Percentiles rank a stretch among this genome's conserved stretches.
These are phyloP conservation scores for Suhomyces wounanorum DNA, from an alignment of 1,139 yeast species.

Conservation along the genomic window DNA sequence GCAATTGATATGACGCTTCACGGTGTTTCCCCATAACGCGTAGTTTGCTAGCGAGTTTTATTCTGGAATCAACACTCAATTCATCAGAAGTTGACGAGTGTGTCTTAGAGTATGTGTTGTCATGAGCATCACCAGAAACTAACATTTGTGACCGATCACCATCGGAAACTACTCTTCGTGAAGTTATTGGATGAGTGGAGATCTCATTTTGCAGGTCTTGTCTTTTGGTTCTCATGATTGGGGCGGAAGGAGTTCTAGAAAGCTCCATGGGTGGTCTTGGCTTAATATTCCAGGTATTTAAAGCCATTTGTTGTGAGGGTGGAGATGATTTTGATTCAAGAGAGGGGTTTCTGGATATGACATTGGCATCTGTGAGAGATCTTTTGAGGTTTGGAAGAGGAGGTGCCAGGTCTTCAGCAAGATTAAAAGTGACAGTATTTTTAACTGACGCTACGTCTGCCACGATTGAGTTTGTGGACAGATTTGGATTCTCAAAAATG, in stretches of 20 bases:
- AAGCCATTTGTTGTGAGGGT: background rate
- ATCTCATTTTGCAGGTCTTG: constrained; percentile 1
- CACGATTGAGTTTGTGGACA: constrained; percentile 33
- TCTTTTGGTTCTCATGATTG: constrained; percentile 8
- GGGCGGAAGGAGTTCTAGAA: constrained; percentile 22
- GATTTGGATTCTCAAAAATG: constrained; percentile 26
- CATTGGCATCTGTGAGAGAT: constrained; percentile 1
- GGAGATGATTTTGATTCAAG: background rate
- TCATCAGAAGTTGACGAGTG: constrained; percentile 11
- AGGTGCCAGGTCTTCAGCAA: background rate
- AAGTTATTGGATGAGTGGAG: constrained; percentile 1
- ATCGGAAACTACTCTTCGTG: constrained; percentile 11
- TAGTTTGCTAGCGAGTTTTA: constrained; percentile 53
- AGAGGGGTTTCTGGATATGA: background rate
- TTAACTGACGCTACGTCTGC: constrained; percentile 26
- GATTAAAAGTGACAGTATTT: constrained; percentile 3
- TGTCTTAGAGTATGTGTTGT: background rate
- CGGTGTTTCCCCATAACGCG: constrained; percentile 61
- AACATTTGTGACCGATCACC: constrained; percentile 9
- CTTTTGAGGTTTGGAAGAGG: constrained; percentile 8
- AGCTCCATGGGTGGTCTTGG: constrained; percentile 5
- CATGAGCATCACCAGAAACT: background rate
- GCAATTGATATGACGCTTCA: constrained; percentile 71
- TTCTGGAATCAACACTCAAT: constrained; percentile 46
- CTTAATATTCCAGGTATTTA: background rate